Conservation (phyloP, 2,329 filamentous ascomycete species). For the Rhinocladiella similis region DNA sequence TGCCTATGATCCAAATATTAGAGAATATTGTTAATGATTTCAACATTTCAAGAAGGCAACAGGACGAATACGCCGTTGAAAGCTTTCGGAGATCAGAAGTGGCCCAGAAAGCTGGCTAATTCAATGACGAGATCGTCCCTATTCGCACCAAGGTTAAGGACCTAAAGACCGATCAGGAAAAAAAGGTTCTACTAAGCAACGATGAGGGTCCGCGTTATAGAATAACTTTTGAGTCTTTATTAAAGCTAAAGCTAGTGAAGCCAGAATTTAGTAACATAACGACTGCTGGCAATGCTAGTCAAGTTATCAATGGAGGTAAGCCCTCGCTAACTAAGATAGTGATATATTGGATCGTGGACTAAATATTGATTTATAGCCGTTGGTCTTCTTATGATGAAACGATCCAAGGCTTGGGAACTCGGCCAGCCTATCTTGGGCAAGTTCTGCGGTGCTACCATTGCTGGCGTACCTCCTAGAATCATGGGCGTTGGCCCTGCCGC, state of each 20-base stretch:
- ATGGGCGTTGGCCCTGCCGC: constrained; percentile 65
- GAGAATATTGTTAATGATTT: constrained; percentile 94
- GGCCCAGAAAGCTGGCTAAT: constrained; percentile 85
- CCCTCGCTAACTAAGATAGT: too few relatives aligned
- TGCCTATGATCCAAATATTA: constrained; percentile 56
- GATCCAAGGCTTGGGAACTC: constrained; percentile 79
- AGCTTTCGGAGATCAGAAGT: constrained; percentile 76
- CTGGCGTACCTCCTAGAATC: constrained; percentile 84
- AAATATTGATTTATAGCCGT: constrained; percentile 54
- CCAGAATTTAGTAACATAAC: constrained; percentile 78
- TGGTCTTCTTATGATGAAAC: constrained; percentile 88
- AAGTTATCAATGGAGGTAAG: constrained; percentile 71
- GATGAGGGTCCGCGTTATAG: constrained; percentile 83
- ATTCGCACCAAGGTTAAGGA: constrained; percentile 71
- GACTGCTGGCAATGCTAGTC: constrained; percentile 88
- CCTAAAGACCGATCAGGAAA: constrained; percentile 72
- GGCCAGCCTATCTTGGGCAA: constrained; percentile 90
- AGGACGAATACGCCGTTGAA: constrained; percentile 81
- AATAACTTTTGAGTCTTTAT: constrained; percentile 76
- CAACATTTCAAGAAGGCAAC: constrained; percentile 71
- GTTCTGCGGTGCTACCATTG: constrained; percentile 85
- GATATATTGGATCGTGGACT: too few relatives aligned
- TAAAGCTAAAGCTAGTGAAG: constrained; percentile 86
- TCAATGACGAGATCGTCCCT: constrained; percentile 89
- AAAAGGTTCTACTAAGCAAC: constrained; percentile 61